Base-by-base conservation (phyloP, 176 grass and related monocot genomes). In the Triticum urartu region DNA sequence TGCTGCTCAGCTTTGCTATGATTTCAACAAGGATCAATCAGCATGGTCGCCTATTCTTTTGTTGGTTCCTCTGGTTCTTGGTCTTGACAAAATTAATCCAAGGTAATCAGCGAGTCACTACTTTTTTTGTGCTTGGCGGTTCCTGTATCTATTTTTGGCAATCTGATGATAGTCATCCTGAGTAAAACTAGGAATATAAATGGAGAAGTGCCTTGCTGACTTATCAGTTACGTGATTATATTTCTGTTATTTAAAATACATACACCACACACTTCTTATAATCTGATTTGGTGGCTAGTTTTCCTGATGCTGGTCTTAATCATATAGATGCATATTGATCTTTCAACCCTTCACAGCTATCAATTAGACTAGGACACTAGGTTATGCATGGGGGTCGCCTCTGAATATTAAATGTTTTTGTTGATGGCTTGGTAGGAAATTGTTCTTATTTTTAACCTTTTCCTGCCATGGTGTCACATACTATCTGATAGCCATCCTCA, bases 61-160 rank as follows among this genome's bases (percentile, higher is more conserved):
- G 47, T 85, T 97, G 56, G 94, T 99, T 66, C 97, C 94, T 65
- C 79, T 99, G 75, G 94, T 99, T 87, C 97, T 99, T 90, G 94
- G 97, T 20, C 80, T 94, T 64, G 97, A 99, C 66, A 99, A 94
- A 90, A 84, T 97, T 81, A 99, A 99, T 89, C 92, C 94, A 78
- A 99, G 97, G 97, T 94, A 96, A 94, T 65, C 63, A 61, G 45
- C 38, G 71, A 74, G 35, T 40, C 36, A 42, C 36, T 30, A 39
- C 64, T 76, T 78, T 60, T 38, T 84, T 74, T 43, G 75, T 63
- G 34, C 13, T 80, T 76, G 38, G 20, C 10, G 9, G 9, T 39
- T 77, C 33, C 61, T 18, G 6, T 34, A 83, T 68, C 22, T 32
- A 66, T 84, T 20, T 25, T 80, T 65, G 77, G 17, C 15, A 32